phyloP scores from a whole-genome alignment of 805 yeast genomes.

The Metschnikowia continentalis region DNA sequence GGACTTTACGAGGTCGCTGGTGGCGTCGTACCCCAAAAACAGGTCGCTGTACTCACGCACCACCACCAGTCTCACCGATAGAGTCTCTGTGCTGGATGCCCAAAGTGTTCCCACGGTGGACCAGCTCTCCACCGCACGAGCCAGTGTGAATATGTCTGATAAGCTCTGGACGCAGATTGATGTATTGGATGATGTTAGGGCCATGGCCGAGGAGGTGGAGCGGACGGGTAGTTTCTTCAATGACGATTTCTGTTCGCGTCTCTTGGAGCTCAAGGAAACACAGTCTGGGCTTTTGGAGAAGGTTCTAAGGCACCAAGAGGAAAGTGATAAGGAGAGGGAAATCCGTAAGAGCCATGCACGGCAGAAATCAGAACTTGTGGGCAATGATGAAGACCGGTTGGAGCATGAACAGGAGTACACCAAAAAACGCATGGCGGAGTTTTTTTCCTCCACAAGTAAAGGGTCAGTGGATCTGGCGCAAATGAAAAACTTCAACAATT shows the following conservation, averaged over 20 bases:
- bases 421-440: constrained; percentile 15
- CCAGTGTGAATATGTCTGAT: constrained; percentile 66
- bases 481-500: constrained; percentile 42
- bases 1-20: constrained; percentile 4
- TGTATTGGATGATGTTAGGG: constrained; percentile 73
- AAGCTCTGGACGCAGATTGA: constrained; percentile 85
- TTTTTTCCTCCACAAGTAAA: constrained; percentile 14
- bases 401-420: constrained; percentile 11
- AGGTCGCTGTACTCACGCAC: constrained; percentile 15
- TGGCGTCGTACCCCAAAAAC: constrained; percentile 6
- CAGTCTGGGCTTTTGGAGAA: constrained; percentile 43
- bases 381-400: constrained; percentile 8
- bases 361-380: constrained; percentile 5
- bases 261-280: constrained; percentile 50
- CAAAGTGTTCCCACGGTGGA: constrained; percentile 36
- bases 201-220: constrained; percentile 46
- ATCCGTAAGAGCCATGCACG: constrained; percentile 10
- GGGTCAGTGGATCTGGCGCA: constrained; percentile 22
- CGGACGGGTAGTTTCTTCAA: constrained; percentile 49
- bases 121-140: constrained; percentile 50
- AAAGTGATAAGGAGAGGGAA: constrained; percentile 16
- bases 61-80: constrained; percentile 19
- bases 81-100: constrained; percentile 9
- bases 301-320: constrained; percentile 27
- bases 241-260: constrained; percentile 45